Base-by-base conservation (phyloP, 495 filamentous ascomycete species). In the Diplogelasinospora grovesii region DNA sequence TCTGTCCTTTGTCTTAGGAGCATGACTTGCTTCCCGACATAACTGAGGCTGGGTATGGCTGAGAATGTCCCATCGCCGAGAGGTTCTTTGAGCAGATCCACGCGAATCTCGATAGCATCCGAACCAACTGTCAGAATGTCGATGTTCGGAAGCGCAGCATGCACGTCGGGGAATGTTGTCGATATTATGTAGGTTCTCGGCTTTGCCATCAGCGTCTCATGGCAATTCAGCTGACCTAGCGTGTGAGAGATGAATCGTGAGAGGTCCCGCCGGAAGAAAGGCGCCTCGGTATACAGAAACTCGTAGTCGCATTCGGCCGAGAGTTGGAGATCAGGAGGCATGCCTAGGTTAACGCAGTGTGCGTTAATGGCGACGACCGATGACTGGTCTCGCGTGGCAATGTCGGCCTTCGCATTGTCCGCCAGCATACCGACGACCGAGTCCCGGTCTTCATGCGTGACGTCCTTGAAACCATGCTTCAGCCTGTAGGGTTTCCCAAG, bases 21-120 rank as follows among this genome's bases (percentile, higher is more conserved):
- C 84, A 89, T 89, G 37, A 89, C 71, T 56, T 89, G 86, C 58
- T 87, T 82, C 16, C 83, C 85, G 11, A 92, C 85, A 61, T 89
- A 89, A 45, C 81, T 82, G 43, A 89, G 57, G 59, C 83, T 86
- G 11, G 86, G 85, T 28, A 89, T 73, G 13, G 71, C 51, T 30
- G 71, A 74, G 46, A 69, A 70, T 9, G 58, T 54, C 1, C 71
- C 79, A 46, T 81, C 71, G 16, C 54, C 60, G 4, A 73, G 55
- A n/a, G 82, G 80, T 50, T 92, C 86, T 50, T 83, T 77, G 35
- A 92, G 64, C 25, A 92, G 69, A 60, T 92, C 86, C 8, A 89
- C 85, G 33, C 86, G 77, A 38, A 89, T 73, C 57, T 92, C 86
- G 14, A 92, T 79, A 5, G 83, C 86, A 64, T 92, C 86, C 9